Percentiles rank a stretch among this genome's conserved stretches.
Conservation (phyloP, 768 basidiomycete genomes). For the Imleria badia region DNA sequence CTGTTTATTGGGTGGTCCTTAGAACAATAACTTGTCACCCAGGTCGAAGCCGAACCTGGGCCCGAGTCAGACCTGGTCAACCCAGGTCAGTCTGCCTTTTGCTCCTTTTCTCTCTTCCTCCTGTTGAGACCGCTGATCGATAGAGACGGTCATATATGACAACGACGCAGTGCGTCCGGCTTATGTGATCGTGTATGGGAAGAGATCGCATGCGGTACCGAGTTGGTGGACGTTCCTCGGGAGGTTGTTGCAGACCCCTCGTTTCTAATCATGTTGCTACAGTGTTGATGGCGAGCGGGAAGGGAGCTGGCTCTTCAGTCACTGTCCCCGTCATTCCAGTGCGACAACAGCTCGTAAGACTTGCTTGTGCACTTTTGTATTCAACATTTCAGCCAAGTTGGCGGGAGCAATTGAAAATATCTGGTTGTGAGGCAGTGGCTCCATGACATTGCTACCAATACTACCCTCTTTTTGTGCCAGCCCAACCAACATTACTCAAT, state of each 20-base stretch:
- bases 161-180: conserved; percentile 16
- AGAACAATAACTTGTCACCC: neutral
- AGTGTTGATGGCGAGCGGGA: neutral
- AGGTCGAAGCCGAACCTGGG: conserved; percentile 15
- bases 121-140: neutral
- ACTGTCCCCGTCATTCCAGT: too few species aligned
- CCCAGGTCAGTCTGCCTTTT: conserved; percentile 1
- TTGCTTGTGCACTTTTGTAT: too few species aligned
- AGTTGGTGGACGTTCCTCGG: neutral
- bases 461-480: too few species aligned
- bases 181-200: conserved; percentile 13
- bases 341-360: too few species aligned
- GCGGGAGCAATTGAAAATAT: too few species aligned
- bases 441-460: too few species aligned
- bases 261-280: neutral
- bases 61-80: conserved; percentile 16
- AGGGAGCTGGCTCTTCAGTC: neutral
- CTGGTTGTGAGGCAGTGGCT: too few species aligned
- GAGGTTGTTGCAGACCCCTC: conserved; percentile 1
- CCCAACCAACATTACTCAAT: too few species aligned
- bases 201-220: neutral
- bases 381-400: too few species aligned
- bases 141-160: conserved; percentile 15
- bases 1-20: neutral
- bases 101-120: neutral